These are phyloP conservation scores for Warburgia ugandensis DNA, from an alignment of 164 flowering plant genomes.

Conservation along the genomic window DNA sequence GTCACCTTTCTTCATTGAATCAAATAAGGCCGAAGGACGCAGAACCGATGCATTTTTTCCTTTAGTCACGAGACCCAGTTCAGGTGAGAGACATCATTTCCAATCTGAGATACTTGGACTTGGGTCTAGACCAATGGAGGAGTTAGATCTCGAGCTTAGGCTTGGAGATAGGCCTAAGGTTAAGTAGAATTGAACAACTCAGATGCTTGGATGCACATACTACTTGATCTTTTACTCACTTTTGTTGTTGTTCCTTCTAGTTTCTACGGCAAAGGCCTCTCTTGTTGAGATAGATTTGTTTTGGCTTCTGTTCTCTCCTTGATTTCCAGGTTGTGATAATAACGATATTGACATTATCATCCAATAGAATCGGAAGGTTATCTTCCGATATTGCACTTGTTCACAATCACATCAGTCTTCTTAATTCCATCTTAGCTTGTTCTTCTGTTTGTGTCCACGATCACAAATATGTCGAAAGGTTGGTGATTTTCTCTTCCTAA, in stretches of 20 bases:
- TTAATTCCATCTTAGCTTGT: too few species aligned
- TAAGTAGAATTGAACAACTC: constrained; percentile 16
- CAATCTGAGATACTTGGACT: constrained; percentile 26
- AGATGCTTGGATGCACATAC: constrained; percentile 4
- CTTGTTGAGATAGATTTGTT: too few species aligned
- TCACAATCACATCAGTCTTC: too few species aligned
- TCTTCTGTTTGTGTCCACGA: too few species aligned
- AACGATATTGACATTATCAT: constrained; percentile 8
- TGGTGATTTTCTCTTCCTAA: too few species aligned
- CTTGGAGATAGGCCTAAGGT: constrained; percentile 58
- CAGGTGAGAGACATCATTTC: constrained; percentile 17
- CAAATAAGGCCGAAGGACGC: neutral
- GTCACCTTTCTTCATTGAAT: constrained; percentile 20
- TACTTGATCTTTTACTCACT: constrained; percentile 2
- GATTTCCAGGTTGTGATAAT: constrained; percentile 17
- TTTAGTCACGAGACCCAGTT: constrained; percentile 12
- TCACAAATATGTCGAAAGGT: too few species aligned
- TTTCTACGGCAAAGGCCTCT: too few species aligned
- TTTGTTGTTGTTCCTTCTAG: constrained; percentile 5
- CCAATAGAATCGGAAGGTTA: constrained; percentile 4
- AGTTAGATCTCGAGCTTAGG: constrained; percentile 87
- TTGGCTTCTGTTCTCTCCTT: constrained; percentile 1
- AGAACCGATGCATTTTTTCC: neutral
- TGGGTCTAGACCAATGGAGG: constrained; percentile 33
- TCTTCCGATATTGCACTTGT: too few species aligned